Base-by-base conservation (phyloP, 1,139 yeast genomes). In the Taphrina deformans region DNA sequence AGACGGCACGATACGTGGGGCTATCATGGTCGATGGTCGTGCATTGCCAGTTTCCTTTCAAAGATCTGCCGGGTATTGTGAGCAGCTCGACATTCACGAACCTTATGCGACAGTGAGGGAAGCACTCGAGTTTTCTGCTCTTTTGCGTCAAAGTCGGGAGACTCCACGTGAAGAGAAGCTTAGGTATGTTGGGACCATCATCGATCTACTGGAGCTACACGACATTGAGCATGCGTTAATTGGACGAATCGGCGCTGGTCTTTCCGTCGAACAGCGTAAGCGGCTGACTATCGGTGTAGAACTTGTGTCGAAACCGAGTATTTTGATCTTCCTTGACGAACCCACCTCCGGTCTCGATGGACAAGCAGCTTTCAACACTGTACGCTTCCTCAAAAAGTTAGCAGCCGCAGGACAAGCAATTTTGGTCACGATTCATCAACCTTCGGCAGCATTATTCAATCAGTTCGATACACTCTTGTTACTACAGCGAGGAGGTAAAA, bases 211-310 rank as follows among this genome's bases (percentile, higher is more conserved):
- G 64, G 87, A 85, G 69, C 85, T 85, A 88, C 79, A 78, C 67
- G 78, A 78, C 55, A 84, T 83, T 70, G 85, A 87, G n/a, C 87
- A 85, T 70, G 86, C 88, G 23, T 75, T 83, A 66, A 84, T 84
- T 67, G 88, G 88, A 71, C 75, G 76, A 62, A 75, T 79, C 52
- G 84, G 84, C 67, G 75, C 75, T 58, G 89, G 88, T 69, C 78
- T 85, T 67, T 84, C 83, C 72, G 88, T 85, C 59, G 88, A 85
- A 72, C 88, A 85, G 74, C 78, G 88, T 71, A 85, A 85, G 77
- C 83, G 84, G 72, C 75, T 85, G 69, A 83, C 88, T 26, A 85
- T 86, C 75, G 90, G 85, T 73, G 85, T 83, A 65, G 86, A 83
- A 71, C 75, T 83, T 65, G 85, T 81, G 35, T 84, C 86, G 33